A percentile compares a stretch with the other conserved stretches of the same genome.
phyloP scores from a whole-genome alignment of 2,329 filamentous ascomycete species.

The Colletotrichum phormii region DNA sequence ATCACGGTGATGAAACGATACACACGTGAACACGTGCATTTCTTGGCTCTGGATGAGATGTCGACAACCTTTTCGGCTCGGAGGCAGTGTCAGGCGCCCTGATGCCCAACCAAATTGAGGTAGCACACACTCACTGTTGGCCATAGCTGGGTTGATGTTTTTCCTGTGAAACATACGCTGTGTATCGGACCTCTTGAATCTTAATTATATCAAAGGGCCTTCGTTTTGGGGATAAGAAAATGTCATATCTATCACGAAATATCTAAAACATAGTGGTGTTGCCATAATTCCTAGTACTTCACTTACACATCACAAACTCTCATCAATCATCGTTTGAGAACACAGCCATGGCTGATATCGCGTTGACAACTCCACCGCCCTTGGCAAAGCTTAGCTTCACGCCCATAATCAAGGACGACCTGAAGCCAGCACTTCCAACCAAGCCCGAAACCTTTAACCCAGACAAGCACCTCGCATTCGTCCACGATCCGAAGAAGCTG shows the following conservation, averaged over 20 bases:
- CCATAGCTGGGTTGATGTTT: neutral
- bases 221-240: no score
- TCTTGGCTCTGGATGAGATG: neutral
- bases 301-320: no score
- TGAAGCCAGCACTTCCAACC: neutral
- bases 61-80: neutral
- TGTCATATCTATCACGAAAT: no score
- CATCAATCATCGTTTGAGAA: no score
- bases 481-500: conserved; percentile 61
- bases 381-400: conserved; percentile 7
- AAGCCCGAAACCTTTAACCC: conserved; percentile 59
- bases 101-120: neutral
- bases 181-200: no score
- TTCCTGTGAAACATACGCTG: neutral
- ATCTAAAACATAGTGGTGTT: no score
- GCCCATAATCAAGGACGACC: conserved; percentile 3
- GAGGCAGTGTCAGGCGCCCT: neutral
- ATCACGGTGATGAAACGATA: neutral
- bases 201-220: no score
- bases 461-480: conserved; percentile 65
- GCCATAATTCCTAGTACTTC: no score
- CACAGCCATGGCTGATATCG: conserved; percentile 1
- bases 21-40: neutral
- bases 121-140: no score
- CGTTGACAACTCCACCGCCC: neutral